These are phyloP conservation scores for Botrytis byssoidea DNA, from an alignment of 2,329 filamentous ascomycete genomes.

Conservation along the genomic window DNA sequence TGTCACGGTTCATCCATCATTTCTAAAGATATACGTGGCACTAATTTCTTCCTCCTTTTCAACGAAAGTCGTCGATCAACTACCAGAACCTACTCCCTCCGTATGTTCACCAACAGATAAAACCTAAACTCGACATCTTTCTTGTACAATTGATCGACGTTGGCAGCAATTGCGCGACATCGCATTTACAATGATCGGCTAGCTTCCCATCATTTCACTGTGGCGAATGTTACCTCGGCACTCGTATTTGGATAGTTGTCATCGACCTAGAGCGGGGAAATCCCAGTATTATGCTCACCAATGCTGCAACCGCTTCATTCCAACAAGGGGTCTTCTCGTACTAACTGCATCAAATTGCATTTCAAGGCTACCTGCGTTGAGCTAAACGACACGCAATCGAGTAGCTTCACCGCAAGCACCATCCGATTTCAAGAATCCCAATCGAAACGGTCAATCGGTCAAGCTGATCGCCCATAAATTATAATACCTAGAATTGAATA, in stretches of 20 bases:
- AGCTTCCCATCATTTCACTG: conserved; percentile 4
- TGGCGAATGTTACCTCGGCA: conserved; percentile 11
- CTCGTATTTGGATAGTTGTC: background rate
- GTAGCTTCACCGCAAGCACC: background rate
- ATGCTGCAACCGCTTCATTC: background rate
- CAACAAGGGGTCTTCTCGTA: background rate
- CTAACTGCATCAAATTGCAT: background rate
- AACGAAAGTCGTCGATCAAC: background rate
- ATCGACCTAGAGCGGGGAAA: background rate
- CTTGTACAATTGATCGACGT: background rate
- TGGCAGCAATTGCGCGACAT: background rate
- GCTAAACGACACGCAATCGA: background rate
- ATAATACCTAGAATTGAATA: background rate
- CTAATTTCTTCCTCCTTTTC: background rate
- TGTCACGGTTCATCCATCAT: background rate
- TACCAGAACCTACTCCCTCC: background rate
- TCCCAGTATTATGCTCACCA: background rate
- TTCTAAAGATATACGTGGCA: background rate
- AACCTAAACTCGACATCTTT: background rate
- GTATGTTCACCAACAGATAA: background rate
- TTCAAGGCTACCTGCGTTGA: background rate
- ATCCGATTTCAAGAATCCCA: background rate
- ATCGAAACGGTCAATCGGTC: background rate
- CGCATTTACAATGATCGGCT: background rate
- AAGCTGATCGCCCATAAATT: background rate